Evolutionary conservation across 305 asterid genomes (phyloP), one percentile per base, ranked within the genome.

Genomic region (Petunia hybrid): DNA sequence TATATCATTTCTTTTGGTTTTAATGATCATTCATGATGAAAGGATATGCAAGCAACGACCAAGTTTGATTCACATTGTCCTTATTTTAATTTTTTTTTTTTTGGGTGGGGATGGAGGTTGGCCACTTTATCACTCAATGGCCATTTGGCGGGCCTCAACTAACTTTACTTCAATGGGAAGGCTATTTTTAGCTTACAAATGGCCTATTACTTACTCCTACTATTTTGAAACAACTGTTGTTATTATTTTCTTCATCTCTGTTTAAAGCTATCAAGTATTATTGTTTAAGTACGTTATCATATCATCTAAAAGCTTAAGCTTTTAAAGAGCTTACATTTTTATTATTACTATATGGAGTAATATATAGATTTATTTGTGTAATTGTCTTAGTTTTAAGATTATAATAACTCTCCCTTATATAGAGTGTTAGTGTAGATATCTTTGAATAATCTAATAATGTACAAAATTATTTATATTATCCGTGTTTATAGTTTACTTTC

Each of bases 81-180:
- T 39, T 22, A 22, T 53, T 73, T 36, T 51, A 3, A 6, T 36
- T 53, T 10, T 9, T 2, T 10, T 10, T 60, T 55, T 70, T 53
- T 74, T 73, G 22, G 81, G 8, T 36, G 77, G 55, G 8, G 85
- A 65, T 59, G n/a, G 75, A 48, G 53, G 78, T 89, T 89, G 90
- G 85, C 85, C 85, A 87, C 84, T 86, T 78, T 76, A 62, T 81
- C 88, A 86, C 89, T 87, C 87, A 82, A 87, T 73, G 51, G 78
- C 73, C 77, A 36, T 74, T 74, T 83, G 87, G 87, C 87, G 85
- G 89, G 79, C 82, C 80, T 63, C 91, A 89, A 88, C 92, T 39
- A 82, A 88, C 91, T 86, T 92, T 87, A 85, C 97, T 90, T 88
- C n/a, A 78, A 85, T 87, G 81, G 81, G 85, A 92, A 89, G 93